Evolutionary conservation across 208 protist species (phyloP).

Genomic region (Lotmaria passim): DNA sequence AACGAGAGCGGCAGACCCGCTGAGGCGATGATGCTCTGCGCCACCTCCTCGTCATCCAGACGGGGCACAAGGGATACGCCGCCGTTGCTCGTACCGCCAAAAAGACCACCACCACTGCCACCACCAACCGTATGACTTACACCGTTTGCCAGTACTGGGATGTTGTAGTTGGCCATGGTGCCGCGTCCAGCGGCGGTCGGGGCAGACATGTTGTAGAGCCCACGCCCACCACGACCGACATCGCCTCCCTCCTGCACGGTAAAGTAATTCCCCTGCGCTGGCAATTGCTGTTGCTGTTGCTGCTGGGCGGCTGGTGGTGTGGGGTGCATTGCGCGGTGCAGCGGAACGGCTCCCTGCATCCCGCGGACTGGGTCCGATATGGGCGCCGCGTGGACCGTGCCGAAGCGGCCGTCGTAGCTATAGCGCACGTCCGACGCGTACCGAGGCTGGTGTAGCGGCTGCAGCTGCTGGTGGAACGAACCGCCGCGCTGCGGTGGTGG

Average conservation of each 20-base stretch:
- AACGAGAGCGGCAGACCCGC: constrained; percentile 67
- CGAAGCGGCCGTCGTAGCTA: constrained; percentile 21
- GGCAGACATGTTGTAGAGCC: neutral
- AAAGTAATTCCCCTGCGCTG: constrained; percentile 19
- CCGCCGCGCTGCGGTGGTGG: neutral
- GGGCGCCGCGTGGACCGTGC: constrained; percentile 10
- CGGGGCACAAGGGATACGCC: constrained; percentile 17
- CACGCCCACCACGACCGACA: neutral
- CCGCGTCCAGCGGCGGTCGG: neutral
- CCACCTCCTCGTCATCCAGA: constrained; percentile 49
- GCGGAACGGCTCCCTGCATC: neutral
- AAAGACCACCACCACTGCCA: neutral
- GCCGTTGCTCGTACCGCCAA: neutral
- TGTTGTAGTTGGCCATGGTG: neutral
- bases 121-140: neutral
- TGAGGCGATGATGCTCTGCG: constrained; percentile 63
- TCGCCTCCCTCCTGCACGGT: constrained; percentile 31
- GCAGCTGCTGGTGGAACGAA: neutral
- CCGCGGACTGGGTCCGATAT: constrained; percentile 2
- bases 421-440: neutral
- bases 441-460: neutral
- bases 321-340: neutral
- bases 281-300: constrained; percentile 17
- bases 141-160: neutral
- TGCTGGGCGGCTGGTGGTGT: neutral